These are phyloP conservation scores for Kluyveromyces dobzhanskii DNA, from an alignment of 805 yeast species.

Conservation along the genomic window DNA sequence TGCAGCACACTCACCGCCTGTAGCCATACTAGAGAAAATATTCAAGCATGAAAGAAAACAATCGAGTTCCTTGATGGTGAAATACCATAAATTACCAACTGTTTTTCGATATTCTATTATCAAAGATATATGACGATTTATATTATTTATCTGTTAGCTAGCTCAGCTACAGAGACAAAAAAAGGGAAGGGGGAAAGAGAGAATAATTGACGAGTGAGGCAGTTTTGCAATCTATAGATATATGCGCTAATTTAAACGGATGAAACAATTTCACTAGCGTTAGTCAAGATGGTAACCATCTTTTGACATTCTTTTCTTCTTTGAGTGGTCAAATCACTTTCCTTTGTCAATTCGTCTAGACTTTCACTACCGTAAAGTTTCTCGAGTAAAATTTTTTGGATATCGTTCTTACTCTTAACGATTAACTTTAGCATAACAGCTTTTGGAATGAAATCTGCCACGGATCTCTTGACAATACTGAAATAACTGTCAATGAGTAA, in stretches of 20 bases:
- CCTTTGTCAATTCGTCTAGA: slow-evolving; percentile 73
- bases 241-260: slow-evolving; percentile 21
- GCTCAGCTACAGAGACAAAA: too few species aligned
- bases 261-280: slow-evolving; percentile 83
- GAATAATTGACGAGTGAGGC: too few species aligned
- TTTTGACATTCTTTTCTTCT: slow-evolving; percentile 90
- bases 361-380: slow-evolving; percentile 73
- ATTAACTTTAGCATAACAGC: slow-evolving; percentile 91
- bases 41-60: too few species aligned
- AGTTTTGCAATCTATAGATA: background rate
- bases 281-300: slow-evolving; percentile 87
- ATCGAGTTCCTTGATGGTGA: too few species aligned
- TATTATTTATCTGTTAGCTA: too few species aligned
- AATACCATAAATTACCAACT: too few species aligned
- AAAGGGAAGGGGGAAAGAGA: too few species aligned
- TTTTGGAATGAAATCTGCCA: slow-evolving; percentile 90
- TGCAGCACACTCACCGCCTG: too few species aligned
- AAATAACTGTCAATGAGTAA: slow-evolving; percentile 84
- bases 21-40: too few species aligned
- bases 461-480: slow-evolving; percentile 85
- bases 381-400: slow-evolving; percentile 84
- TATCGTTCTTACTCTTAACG: slow-evolving; percentile 71
- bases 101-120: too few species aligned
- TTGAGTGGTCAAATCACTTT: slow-evolving; percentile 85
- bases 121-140: too few species aligned